Evolutionary conservation across 305 asterid species (phyloP).

Genomic region (Fraxinus latifolia): DNA sequence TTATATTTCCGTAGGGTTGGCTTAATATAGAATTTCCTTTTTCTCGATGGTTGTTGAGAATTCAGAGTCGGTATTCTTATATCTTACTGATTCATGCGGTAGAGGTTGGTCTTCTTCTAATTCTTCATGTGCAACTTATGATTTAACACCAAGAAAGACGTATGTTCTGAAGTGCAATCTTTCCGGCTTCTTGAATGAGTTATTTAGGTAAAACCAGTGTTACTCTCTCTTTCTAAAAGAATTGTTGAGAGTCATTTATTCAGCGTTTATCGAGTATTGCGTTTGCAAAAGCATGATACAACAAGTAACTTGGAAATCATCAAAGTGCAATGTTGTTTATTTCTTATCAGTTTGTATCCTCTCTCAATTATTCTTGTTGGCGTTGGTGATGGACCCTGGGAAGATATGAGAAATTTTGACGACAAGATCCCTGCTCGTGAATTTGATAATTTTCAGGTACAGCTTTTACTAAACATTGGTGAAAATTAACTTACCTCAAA

Average conservation of each 20-base stretch:
- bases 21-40: background rate
- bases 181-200: background rate
- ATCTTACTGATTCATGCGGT: background rate
- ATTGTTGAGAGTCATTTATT: background rate
- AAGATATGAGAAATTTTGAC: constrained; percentile 78
- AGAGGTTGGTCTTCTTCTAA: background rate
- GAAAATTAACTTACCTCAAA: constrained; percentile 1
- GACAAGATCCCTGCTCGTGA: constrained; percentile 71
- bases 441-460: constrained; percentile 81
- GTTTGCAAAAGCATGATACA: background rate
- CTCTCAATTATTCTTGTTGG: constrained; percentile 84
- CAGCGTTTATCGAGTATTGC: background rate
- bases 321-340: constrained; percentile 7
- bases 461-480: background rate
- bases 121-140: constrained; percentile 13
- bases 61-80: background rate
- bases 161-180: background rate
- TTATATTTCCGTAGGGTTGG: background rate
- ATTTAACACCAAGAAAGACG: background rate
- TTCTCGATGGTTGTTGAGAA: constrained; percentile 6
- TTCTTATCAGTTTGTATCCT: constrained; percentile 54
- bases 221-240: background rate
- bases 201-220: background rate
- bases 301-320: background rate
- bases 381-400: constrained; percentile 96